Base-by-base conservation (phyloP, 108 stramenopile genomes). In the Nitzschia inconspicua region DNA sequence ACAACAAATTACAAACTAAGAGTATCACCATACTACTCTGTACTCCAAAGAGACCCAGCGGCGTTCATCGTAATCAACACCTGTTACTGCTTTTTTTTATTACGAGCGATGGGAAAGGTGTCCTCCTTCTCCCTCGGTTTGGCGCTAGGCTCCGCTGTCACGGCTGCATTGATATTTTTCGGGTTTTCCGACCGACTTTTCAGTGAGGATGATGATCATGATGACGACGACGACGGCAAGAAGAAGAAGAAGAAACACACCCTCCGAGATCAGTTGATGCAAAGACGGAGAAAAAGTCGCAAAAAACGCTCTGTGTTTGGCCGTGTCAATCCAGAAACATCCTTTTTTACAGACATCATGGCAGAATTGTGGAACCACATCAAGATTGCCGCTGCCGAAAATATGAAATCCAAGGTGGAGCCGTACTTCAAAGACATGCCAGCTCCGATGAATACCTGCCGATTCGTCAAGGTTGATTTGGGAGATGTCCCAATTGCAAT, bases 401-500 rank as follows among this genome's bases (percentile, higher is more conserved):
- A 56, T 16, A 78, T 87, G 54, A 66, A 73, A 25, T 67, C 75
- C 8, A 48, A 74, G 1, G 57, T 80, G 27, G 79, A 78, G 61
- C 85, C 85, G 6, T 70, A 53, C 28, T 73, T 87, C 30, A 22
- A 54, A 3, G 72, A 75, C 36, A 47, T 52, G 42, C 61, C 76
- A 5, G 75, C 69, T 10, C 81, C 81, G 1, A 62, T 86, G 78
- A 57, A 47, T 4, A 64, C 62, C 1, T 42, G 71, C 13, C 79
- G 63, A 18, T 80, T 88, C 39, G 69, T 72, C 39, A 82, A 82
- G 42, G 39, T 83, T 14, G 86, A 88, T 75, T 52, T 88, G 31
- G 86, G 86, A 14, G 18, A 72, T 23, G 69, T 77, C 13, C 85
- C 85, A 4, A 65, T 86, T 20, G 42, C 49, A 28, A 57, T 79